Base-by-base conservation (phyloP, 495 filamentous ascomycete genomes). In the Penicillium samsonianum region DNA sequence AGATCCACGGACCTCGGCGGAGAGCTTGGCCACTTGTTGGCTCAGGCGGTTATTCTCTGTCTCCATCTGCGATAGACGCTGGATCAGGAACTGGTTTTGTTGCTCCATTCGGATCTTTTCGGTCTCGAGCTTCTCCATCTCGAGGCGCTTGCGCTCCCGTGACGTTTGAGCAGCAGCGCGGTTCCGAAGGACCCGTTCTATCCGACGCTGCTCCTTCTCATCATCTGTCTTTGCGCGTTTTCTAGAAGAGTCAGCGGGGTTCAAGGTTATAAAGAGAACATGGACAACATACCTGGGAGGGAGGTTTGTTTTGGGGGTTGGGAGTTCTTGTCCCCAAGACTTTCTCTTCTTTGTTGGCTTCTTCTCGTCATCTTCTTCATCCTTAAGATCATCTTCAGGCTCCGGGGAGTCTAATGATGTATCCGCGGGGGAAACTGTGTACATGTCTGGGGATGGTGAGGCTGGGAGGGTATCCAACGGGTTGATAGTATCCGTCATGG, bases 191-290 rank as follows among this genome's bases (percentile, higher is more conserved):
- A 98, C 93, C 51, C 94, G 91, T 78, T 98, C 94, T 62, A 98
- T 93, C 50, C 94, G 90, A 45, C 94, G 88, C 74, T 98, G 94
- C 75, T 98, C 94, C 75, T 98, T 98, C 73, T 98, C 94, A 69
- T 96, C 94, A 53, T 96, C 92, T 26, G 94, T 98, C 83, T 97
- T 98, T 65, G 94, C 94, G 57, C 94, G 92, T 84, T 98, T 98
- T 56, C 90, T 93, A 53, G 35, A 45, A 43, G 33, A 50, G 35
- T 44, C 57, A 14, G 54, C 42, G 28, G 30, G 6, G 19, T 16
- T 50, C 31, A 16, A 16, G 0, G 12, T 23, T 16, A 0, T 8
- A 6, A 2, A 16, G 5, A 37, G 1, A 0, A 37, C 1, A 2
- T 37, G 7, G 35, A n/a, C 6, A n/a, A 69, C 82, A 68, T 88